A percentile compares a stretch with the other conserved stretches of the same genome.
phyloP scores from a whole-genome alignment of 495 filamentous ascomycete species.

The Penicillium longicatenatum region DNA sequence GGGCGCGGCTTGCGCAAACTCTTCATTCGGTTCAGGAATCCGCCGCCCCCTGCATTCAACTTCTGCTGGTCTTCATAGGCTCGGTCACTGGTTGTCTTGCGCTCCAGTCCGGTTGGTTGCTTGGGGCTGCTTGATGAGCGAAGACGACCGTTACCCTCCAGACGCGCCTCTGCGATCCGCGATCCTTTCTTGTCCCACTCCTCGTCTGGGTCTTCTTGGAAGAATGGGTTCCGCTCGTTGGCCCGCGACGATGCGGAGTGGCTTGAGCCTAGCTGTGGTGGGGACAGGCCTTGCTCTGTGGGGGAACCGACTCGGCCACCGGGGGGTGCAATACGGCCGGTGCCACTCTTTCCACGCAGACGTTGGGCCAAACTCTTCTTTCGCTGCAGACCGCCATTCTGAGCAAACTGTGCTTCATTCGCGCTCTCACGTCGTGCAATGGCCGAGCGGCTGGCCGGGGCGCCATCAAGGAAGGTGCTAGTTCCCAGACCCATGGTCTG shows the following conservation, averaged over 20 bases:
- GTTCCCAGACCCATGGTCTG: slow-evolving; percentile 86
- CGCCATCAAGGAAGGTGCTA: slow-evolving; percentile 93
- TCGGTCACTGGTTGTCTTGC: slow-evolving; percentile 70
- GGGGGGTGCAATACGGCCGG: slow-evolving; percentile 12
- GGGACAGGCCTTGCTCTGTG: slow-evolving; percentile 42
- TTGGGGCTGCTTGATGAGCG: slow-evolving; percentile 67
- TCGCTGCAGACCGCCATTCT: slow-evolving; percentile 68
- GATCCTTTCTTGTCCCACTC: slow-evolving; percentile 71
- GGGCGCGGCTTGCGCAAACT: slow-evolving; percentile 68
- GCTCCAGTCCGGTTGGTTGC: slow-evolving; percentile 57
- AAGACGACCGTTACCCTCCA: slow-evolving; percentile 43
- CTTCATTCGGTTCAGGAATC: slow-evolving; percentile 85
- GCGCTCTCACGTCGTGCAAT: slow-evolving; percentile 78
- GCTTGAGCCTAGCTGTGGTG: slow-evolving; percentile 30
- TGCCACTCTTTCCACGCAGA: slow-evolving; percentile 67
- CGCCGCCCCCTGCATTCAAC: slow-evolving; percentile 52
- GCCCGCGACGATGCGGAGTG: slow-evolving; percentile 32
- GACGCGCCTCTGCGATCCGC: slow-evolving; percentile 55
- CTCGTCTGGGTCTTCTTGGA: slow-evolving; percentile 79
- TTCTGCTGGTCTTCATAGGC: slow-evolving; percentile 40
- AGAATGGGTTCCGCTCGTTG: slow-evolving; percentile 81
- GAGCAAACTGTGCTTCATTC: slow-evolving; percentile 44
- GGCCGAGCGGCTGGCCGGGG: slow-evolving; percentile 81
- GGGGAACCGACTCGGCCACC: slow-evolving; percentile 54
- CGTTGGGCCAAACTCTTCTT: slow-evolving; percentile 94